These are phyloP conservation scores for Quercus engelmannii DNA, from an alignment of 306 rosid genomes.

Conservation along the genomic window DNA sequence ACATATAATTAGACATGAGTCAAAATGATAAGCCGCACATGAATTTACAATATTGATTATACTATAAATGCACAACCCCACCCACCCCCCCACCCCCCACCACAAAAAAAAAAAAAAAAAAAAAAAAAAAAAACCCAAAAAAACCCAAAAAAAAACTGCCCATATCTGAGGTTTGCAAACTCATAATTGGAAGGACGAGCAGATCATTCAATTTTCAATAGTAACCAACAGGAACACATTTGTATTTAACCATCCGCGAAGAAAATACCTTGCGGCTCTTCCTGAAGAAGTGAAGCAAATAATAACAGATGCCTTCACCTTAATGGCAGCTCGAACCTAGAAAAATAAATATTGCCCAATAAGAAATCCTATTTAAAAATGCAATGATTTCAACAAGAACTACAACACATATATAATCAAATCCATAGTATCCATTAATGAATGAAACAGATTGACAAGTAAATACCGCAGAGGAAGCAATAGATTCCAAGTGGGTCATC, in stretches of 20 bases:
- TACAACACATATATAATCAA: not conserved
- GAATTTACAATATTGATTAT: not conserved
- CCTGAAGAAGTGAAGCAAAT: slow-evolving; percentile 99
- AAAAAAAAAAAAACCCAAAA: not conserved
- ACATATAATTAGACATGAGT: slow-evolving; percentile 2
- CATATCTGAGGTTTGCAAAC: not conserved
- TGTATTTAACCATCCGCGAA: not conserved
- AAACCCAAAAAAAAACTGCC: not conserved
- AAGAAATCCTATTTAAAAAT: slow-evolving; percentile 10
- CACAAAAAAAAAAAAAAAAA: not conserved
- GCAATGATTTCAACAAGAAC: slow-evolving; percentile 5
- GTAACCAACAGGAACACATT: not conserved
- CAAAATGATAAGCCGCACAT: slow-evolving; percentile 8
- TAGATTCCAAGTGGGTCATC: slow-evolving; percentile 97
- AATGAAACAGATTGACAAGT: slow-evolving; percentile 1
- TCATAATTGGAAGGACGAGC: not conserved
- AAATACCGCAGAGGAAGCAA: slow-evolving; percentile 95
- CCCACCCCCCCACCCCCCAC: not conserved
- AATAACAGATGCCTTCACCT: slow-evolving; percentile 93
- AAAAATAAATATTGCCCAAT: slow-evolving; percentile 19
- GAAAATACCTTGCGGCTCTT: slow-evolving; percentile 87
- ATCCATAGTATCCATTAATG: not conserved
- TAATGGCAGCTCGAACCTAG: slow-evolving; percentile 97
- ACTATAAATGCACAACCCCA: not conserved
- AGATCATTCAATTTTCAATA: slow-evolving; percentile 2